A percentile compares a stretch with the other conserved stretches of the same genome.
Conservation (phyloP, 192 early-diverging fungal species). For the Allomyces macrogynus region DNA sequence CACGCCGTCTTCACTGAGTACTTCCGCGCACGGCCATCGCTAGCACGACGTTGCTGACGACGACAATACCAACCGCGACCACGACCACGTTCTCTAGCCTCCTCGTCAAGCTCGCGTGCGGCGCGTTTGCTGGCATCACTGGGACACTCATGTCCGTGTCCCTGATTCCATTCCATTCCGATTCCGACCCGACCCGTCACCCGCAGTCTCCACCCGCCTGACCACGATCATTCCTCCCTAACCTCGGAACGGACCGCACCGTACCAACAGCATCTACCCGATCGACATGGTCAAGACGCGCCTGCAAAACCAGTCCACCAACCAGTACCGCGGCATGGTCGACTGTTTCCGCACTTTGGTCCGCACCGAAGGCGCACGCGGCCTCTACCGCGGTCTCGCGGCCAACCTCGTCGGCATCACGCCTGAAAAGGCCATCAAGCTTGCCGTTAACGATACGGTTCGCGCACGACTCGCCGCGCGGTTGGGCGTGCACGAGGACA, state of each 20-base stretch:
- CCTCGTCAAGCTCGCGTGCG: slow-evolving; percentile 27
- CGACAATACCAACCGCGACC: too few relatives aligned
- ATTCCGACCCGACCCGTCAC: too few relatives aligned
- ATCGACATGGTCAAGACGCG: slow-evolving; percentile 54
- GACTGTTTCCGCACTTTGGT: slow-evolving; percentile 20
- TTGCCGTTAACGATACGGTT: slow-evolving; percentile 28
- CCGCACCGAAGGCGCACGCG: slow-evolving; percentile 17
- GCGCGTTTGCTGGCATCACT: slow-evolving; percentile 36
- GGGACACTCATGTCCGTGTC: slow-evolving; percentile 21
- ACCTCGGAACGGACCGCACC: too few relatives aligned
- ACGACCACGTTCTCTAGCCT: too few relatives aligned
- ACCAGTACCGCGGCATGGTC: slow-evolving; percentile 26
- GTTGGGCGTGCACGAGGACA: slow-evolving; percentile 7
- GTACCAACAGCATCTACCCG: slow-evolving; percentile 19
- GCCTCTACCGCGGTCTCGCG: slow-evolving; percentile 23
- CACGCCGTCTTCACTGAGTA: too few relatives aligned
- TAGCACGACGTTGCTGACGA: too few relatives aligned
- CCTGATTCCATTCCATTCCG: too few relatives aligned
- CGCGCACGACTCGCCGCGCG: slow-evolving; percentile 19
- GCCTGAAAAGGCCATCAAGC: slow-evolving; percentile 37
- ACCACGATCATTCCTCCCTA: too few relatives aligned
- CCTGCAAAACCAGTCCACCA: slow-evolving; percentile 36
- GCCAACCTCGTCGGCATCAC: slow-evolving; percentile 29
- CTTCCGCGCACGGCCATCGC: too few relatives aligned
- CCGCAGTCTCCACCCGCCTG: too few relatives aligned